A percentile compares a stretch with the other conserved stretches of the same genome.
Evolutionary conservation across 23 red algal species (phyloP).

Genomic region (Gracilaria gracilis): DNA sequence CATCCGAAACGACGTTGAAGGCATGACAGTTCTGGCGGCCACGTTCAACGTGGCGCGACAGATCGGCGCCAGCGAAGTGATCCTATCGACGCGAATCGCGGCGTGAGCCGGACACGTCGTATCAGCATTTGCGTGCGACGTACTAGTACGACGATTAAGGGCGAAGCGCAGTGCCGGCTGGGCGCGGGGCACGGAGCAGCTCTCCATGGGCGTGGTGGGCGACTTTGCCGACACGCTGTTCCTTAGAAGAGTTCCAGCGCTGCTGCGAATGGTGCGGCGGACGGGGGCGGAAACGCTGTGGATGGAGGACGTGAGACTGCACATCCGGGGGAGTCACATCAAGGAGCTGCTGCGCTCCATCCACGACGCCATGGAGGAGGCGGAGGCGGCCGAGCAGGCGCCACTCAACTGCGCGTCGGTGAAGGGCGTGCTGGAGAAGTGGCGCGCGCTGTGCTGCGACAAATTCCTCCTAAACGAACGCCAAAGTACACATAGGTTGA

Average conservation of each 20-base stretch:
- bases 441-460: slow-evolving; percentile 16
- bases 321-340: neutral
- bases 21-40: slow-evolving; percentile 2
- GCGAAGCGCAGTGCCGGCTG: neutral
- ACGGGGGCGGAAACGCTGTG: neutral
- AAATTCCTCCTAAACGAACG: too few species aligned
- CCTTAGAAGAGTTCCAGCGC: neutral
- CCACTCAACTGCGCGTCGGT: neutral
- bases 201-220: neutral
- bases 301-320: slow-evolving; percentile 16
- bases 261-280: neutral
- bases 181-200: neutral
- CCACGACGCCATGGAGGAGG: neutral
- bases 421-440: neutral
- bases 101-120: neutral
- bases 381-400: neutral
- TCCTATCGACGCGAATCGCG: neutral
- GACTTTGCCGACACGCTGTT: neutral
- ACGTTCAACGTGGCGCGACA: slow-evolving; percentile 10
- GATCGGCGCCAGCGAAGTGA: slow-evolving; percentile 10
- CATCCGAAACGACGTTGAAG: neutral
- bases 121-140: neutral
- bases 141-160: neutral
- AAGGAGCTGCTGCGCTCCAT: neutral
- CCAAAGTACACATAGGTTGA: too few species aligned